Evolutionary conservation across 352 stramenopile genomes (phyloP), one percentile per base, ranked within the genome.

Genomic region (Phytophthora syringae): DNA sequence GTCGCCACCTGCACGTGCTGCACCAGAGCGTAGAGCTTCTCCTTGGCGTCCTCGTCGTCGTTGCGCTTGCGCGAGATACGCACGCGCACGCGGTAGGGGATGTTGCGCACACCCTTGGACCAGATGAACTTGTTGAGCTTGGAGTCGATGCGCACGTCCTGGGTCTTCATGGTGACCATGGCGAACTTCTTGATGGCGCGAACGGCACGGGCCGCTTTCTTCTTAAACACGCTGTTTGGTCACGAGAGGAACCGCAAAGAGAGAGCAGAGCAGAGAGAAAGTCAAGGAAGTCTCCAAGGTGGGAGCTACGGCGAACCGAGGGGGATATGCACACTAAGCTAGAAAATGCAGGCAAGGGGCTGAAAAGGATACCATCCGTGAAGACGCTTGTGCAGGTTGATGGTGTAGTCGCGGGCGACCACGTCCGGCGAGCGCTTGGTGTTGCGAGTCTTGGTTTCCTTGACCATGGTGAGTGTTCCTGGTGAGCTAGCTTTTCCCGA

Each of bases 1-100:
- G 66, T 80, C 36, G 83, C 88, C 64, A 99, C 96, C 76, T 98
- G 84, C 59, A 99, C 96, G 77, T 99, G 89, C 86, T 99, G 93
- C 65, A 99, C 97, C 55, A 99, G 92, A 76, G 97, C 99, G 95
- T 99, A 99, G 60, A 99, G 90, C 87, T 99, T 99, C 86, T 99
- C 97, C 63, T 98, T 97, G 71, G 97, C 97, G 59, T 99, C 97
- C 78, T 99, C 97, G 70, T 99, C 97, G 76, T 99, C 97, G 86
- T 99, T 99, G 76, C 97, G 92, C 93, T 99, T 99, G 86, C 98
- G 95, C 61, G 88, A 97, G 40, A 99, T 90, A 79, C 96, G 90
- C 44, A 99, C 97, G 71, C 98, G 95, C 57, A 99, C 96, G 80
- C 97, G 91, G 74, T 90, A 97, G 37, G 98, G 98, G 63, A 99